Evolutionary conservation across 371 early-diverging fungal species (phyloP), one percentile per base, ranked within the genome.

Genomic region (Mucor piriformis): DNA sequence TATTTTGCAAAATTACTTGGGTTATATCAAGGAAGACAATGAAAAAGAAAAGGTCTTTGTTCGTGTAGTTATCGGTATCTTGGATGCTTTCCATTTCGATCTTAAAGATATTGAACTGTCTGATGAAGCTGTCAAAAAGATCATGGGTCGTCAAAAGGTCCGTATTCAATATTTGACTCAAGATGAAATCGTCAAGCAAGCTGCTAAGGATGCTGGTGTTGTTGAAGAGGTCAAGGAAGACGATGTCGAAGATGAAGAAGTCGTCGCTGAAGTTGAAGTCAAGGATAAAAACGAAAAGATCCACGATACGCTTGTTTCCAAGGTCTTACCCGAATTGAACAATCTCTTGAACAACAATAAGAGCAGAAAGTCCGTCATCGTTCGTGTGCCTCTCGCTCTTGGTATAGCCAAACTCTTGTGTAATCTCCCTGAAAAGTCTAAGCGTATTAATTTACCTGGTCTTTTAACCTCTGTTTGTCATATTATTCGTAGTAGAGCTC

Each of bases 81-180:
- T 98, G 50, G 96, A 96, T 54, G 83, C 84, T 25, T 98, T 97
- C 85, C 93, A 94, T 63, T 96, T 94, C 73, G 90, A 95, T 63
- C 59, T 94, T 40, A 83, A 82, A 43, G 50, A 77, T 12, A 82
- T 84, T 13, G 69, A 76, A 40, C 67, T 84, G 2, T 66, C 74
- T 12, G 79, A 76, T 11, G 85, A 82, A 46, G 50, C 54, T n/a
- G 74, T 69, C 3, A 57, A 72, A 33, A 59, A 54, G 50, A 75
- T 73, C 29, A 77, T 76, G 73, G 73, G 69, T 2, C 62, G 70
- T 23, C 71, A 82, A 57, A 82, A 59, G 61, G 59, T 73, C 8
- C 70, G 61, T 12, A 83, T 81, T 48, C 73, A 82, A 6, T 82
- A 81, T 29, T 72, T 63, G 33, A 71, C 75, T 4, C 62, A 65